Evolutionary conservation across 768 basidiomycete species (phyloP), one percentile per base, ranked within the genome.

Genomic region (Termitomyces sp.): DNA sequence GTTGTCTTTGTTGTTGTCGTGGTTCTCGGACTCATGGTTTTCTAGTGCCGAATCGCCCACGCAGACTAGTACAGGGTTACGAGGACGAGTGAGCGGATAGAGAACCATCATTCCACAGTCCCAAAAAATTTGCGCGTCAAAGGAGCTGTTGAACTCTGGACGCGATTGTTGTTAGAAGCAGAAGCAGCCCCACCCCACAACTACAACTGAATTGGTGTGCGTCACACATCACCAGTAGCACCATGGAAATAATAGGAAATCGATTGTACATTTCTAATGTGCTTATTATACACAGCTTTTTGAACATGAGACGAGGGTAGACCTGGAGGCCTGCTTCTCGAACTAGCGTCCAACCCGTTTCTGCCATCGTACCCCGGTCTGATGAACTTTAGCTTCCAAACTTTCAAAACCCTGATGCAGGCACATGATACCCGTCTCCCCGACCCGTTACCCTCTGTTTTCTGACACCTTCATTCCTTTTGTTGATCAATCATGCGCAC

Each of bases 11-110:
- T 13, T 6, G 1, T 30, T 30, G 4, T 20, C n/a, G 14, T 24
- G 18, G 22, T 10, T 41, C 50, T 36, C n/a, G 53, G 36, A 13
- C 16, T 28, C 33, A 30, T 38, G 18, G 13, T 2, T 20, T 9
- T 32, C 9, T 59, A 91, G 88, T 90, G 33, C 89, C 90, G 26
- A 83, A 86, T 62, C 81, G 92, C 47, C 74, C 86, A 52, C 79
- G 92, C 66, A 77, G 81, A 70, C 74, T 81, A 62, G 81, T 90
- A 44, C 74, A 80, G 40, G 90, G 91, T 32, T 93, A 91, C 65
- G 91, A 91, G 32, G 92, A 91, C 66, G 70, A 77, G 59, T 74
- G 64, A 59, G 59, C 54, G 6, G 16, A 33, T 41, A 49, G 47
- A 49, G 47, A 36, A 30, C 20, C 8, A 20, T 24, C 30, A 14